Evolutionary conservation across 1,284 basidiomycete genomes (phyloP), one percentile per base, ranked within the genome.

Genomic region (Marasmius oreades): DNA sequence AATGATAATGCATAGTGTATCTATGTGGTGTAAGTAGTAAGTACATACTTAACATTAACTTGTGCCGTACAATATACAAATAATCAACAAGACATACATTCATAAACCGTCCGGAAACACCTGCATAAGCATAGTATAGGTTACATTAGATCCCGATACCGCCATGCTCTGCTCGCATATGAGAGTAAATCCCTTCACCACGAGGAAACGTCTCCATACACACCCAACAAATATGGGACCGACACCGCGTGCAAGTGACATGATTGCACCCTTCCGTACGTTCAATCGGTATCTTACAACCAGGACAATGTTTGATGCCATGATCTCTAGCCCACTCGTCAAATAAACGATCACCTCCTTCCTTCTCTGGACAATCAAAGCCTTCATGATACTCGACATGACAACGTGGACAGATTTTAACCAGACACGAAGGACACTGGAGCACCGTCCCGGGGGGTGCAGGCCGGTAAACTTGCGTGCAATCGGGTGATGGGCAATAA

Each of bases 221-320:
- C 16, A 81, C 80, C 89, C 89, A 91, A 60, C 88, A 91, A 2
- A 84, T 86, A 65, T 91, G 88, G 1, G 85, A 82, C 62, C 80
- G 77, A 66, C 88, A 91, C 28, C 78, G 76, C 0, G 75, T 75
- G 68, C 88, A 91, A 28, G 79, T 84, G 77, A 91, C 83, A 66
- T 91, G 89, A 68, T 90, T 86, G 69, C 88, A 91, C 0, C 88
- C 88, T 59, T 84, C 86, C 31, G 71, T 73, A 44, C 83, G 80
- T 68, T 90, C 86, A 62, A 91, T 90, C 5, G 77, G 74, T 2
- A 78, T 76, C 55, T 78, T 78, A 72, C 88, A 91, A 0, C 76
- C 76, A 0, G 88, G 89, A 66, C 87, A 92, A 26, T 75, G 72
- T 74, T 89, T 88, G 58, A 88, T 85, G 61, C 84, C 80, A 63